Base-by-base conservation (phyloP, 495 filamentous ascomycete genomes). In the Pyrenula aspistea region DNA sequence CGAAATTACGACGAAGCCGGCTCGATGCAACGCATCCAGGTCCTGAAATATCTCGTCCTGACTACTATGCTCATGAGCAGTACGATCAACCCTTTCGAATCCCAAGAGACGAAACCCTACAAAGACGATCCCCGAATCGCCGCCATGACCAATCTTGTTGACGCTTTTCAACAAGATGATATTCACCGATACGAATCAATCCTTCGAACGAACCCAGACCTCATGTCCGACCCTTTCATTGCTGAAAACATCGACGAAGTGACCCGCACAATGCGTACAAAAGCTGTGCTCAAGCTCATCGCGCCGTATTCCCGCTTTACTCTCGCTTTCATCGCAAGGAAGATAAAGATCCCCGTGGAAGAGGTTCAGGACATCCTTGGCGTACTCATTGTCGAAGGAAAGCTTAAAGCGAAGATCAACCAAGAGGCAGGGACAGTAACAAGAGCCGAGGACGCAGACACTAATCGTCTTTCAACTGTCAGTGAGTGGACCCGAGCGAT, bases 221-320 rank as follows among this genome's bases (percentile, higher is more conserved):
- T 98, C 12, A 71, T 97, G 50, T 83, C 83, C 2, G 93, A 98
- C 65, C 85, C 90, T 0, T 98, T 96, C 76, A 98, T 98, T 61
- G 91, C 93, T 22, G 93, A 96, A 74, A 96, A 98, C 67, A 98
- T 98, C 59, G 93, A 96, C 71, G 93, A 97, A 69, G 93, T 98
- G 56, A 98, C 93, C 52, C 89, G 93, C 12, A 96, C 95, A 71
- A 93, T 98, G 83, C 89, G 93, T 31, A 97, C 91, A 57, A 96
- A 94, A 71, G 93, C 89, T 1, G 84, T 98, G 2, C 73, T 95
- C 25, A 96, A 95, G 71, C 70, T 98, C 47, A 93, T 97, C 55
- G 89, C 91, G 2, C 92, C 93, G 0, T 98, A 97, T 72, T 94
- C 89, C 2, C 86, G 90, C 24, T 96, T 98, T 79, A 84, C 82